These are phyloP conservation scores for Claviceps arundinis DNA, from an alignment of 2,329 filamentous ascomycete genomes.

Conservation along the genomic window DNA sequence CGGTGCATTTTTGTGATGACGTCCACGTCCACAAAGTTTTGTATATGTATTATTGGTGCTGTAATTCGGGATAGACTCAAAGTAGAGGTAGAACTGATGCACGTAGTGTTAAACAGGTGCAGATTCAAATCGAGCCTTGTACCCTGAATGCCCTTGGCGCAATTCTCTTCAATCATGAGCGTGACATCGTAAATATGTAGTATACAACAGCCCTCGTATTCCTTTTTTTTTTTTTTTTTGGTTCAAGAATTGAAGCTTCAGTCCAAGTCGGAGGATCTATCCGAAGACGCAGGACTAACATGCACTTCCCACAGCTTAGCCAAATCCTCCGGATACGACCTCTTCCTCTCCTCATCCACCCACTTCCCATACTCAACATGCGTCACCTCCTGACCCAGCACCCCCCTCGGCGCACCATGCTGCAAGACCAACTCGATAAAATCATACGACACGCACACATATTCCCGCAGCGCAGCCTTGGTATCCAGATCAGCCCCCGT, in stretches of 20 bases:
- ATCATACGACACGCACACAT: constrained; percentile 43
- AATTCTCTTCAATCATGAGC: too few relatives aligned
- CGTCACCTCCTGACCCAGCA: constrained; percentile 37
- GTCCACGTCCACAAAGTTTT: neutral
- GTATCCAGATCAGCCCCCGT: constrained; percentile 48
- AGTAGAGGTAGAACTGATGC: neutral
- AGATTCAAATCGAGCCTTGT: too few relatives aligned
- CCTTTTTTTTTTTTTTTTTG: too few relatives aligned
- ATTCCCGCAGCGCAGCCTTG: constrained; percentile 42
- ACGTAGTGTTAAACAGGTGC: too few relatives aligned
- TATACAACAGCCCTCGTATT: too few relatives aligned
- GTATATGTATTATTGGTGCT: constrained; percentile 2
- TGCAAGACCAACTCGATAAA: constrained; percentile 37
- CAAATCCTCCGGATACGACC: constrained; percentile 19
- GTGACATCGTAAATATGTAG: too few relatives aligned
- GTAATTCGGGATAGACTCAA: neutral
- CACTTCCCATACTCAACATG: constrained; percentile 27
- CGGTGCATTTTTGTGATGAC: constrained; percentile 18
- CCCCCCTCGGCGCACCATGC: constrained; percentile 26
- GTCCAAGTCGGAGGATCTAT: neutral
- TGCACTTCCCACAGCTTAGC: constrained; percentile 30
- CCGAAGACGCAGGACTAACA: constrained; percentile 17
- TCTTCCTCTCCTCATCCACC: constrained; percentile 21
- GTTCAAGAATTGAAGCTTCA: neutral
- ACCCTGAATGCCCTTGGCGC: too few relatives aligned